A percentile compares a stretch with the other conserved stretches of the same genome.
phyloP scores from a whole-genome alignment of 2,329 filamentous ascomycete species.

The Didymella segeticola region DNA sequence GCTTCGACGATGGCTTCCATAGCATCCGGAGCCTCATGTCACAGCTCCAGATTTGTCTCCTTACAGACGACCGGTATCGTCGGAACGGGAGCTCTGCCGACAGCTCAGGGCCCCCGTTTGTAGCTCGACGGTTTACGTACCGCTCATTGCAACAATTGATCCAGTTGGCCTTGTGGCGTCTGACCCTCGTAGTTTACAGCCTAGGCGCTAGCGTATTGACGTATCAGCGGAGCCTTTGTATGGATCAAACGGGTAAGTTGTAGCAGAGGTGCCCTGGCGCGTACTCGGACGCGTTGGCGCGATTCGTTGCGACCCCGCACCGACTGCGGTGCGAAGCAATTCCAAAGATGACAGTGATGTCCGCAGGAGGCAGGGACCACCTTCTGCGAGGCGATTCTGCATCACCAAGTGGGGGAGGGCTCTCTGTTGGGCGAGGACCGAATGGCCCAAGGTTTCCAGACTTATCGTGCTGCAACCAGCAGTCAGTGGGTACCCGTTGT shows the following conservation, averaged over 20 bases:
- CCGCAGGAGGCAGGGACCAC: constrained; percentile 33
- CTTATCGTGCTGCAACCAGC: constrained; percentile 22
- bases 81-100: constrained; percentile 21
- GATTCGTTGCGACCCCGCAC: constrained; percentile 49
- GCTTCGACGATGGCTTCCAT: background rate
- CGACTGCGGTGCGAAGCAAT: constrained; percentile 36
- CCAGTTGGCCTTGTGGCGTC: constrained; percentile 17
- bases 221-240: constrained; percentile 16
- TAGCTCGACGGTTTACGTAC: constrained; percentile 28
- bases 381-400: constrained; percentile 29
- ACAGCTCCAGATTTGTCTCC: constrained; percentile 4
- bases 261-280: constrained; percentile 25
- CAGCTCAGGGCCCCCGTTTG: constrained; percentile 16
- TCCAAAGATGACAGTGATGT: constrained; percentile 42
- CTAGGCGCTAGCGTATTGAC: constrained; percentile 24
- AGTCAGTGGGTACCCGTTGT: constrained; percentile 25
- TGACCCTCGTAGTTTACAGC: constrained; percentile 5
- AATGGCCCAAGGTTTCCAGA: constrained; percentile 31
- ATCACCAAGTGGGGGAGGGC: constrained; percentile 45
- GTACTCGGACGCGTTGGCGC: constrained; percentile 28
- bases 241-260: constrained; percentile 22
- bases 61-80: constrained; percentile 12
- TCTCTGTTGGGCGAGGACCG: constrained; percentile 16
- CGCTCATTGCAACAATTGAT: constrained; percentile 15
- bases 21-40: background rate